phyloP scores from a whole-genome alignment of 1,139 yeast genomes.

The Magnusiomyces sp. region DNA sequence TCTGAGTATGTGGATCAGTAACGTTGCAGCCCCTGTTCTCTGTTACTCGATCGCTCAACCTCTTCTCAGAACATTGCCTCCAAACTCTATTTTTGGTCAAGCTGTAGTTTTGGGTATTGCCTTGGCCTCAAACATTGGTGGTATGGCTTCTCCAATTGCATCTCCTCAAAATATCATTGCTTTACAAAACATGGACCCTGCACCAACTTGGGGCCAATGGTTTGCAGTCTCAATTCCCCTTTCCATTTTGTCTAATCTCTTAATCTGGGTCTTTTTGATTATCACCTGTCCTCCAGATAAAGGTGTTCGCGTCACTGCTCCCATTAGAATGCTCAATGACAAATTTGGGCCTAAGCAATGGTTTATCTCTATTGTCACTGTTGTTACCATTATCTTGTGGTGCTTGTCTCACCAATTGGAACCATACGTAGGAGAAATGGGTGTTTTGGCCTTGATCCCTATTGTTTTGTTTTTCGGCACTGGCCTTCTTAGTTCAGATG shows the following conservation, averaged over 20 bases:
- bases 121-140: constrained; percentile 83
- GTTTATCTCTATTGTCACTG: constrained; percentile 57
- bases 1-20: constrained; percentile 91
- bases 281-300: constrained; percentile 58
- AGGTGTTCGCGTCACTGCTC: constrained; percentile 40
- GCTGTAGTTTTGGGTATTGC: constrained; percentile 87
- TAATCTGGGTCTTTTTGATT: constrained; percentile 64
- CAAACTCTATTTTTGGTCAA: constrained; percentile 67
- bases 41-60: constrained; percentile 89
- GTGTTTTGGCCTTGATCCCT: constrained; percentile 79
- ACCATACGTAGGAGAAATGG: constrained; percentile 76
- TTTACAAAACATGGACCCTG: constrained; percentile 76
- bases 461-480: constrained; percentile 80
- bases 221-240: constrained; percentile 81
- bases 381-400: constrained; percentile 74
- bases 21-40: constrained; percentile 92
- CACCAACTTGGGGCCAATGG: constrained; percentile 95
- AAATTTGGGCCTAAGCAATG: constrained; percentile 64
- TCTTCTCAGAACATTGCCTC: constrained; percentile 69
- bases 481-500: constrained; percentile 73
- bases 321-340: constrained; percentile 51
- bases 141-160: constrained; percentile 94
- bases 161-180: constrained; percentile 94
- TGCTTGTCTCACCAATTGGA: constrained; percentile 68
- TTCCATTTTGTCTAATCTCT: constrained; percentile 48